Evolutionary conservation across 306 rosid species (phyloP), one percentile per base, ranked within the genome.

Genomic region (Trifolium repens): DNA sequence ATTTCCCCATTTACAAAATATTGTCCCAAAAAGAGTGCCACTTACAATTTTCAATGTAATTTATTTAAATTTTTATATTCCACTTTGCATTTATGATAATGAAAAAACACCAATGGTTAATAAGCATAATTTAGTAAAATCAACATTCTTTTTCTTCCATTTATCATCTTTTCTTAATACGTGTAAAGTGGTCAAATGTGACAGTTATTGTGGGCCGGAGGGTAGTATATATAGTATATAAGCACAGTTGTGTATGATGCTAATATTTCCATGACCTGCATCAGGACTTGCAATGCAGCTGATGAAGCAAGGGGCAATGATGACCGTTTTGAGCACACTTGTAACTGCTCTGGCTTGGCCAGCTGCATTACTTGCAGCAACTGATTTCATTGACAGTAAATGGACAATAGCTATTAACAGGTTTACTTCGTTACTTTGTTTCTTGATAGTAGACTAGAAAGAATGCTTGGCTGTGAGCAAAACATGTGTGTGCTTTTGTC

Each of bases 241-340:
- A 13, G n/a, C 13, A 13, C 6, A 46, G n/a, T 43, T 69, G 12
- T 58, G 9, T 74, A 58, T 74, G 76, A 81, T 65, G 72, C 72
- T 64, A 14, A 47, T 58, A 50, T 57, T 74, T 43, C 19, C 72
- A 47, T 64, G 71, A 79, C 65, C 71, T 73, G 61, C 66, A 73
- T 66, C 80, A 90, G 96, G 82, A 59, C 81, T 90, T 79, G 89
- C 90, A 1, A 57, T 86, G 74, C 79, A 77, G 88, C 76, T 90
- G 83, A 88, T 90, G 96, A 86, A 77, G 83, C 90, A 78, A 82
- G 96, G 96, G 64, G 92, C 96, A 54, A 90, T 88, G 96, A 47
- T 90, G 90, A 89, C 94, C 12, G 89, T 89, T 2, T 80, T 89
- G 81, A 84, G 87, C 84, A 4, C 90, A 32, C 86, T 89, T 60